These are phyloP conservation scores for Styphnolobium japonicum DNA, from an alignment of 306 rosid species.

Conservation along the genomic window DNA sequence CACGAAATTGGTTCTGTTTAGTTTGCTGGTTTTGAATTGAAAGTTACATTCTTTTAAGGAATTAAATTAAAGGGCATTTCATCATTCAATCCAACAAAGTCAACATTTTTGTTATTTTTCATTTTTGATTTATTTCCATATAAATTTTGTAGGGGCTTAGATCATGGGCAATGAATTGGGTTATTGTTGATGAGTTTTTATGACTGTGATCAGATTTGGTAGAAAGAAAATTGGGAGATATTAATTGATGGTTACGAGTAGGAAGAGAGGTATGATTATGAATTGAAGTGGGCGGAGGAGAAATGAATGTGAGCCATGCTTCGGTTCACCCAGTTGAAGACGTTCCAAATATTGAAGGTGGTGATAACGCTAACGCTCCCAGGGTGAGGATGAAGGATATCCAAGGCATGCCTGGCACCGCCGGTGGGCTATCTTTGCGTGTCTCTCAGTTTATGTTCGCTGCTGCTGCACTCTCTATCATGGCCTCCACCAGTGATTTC, in stretches of 20 bases:
- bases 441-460: slow-evolving; percentile 63
- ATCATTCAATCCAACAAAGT: not conserved
- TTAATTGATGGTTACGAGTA: not conserved
- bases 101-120: not conserved
- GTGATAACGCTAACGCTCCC: slow-evolving; percentile 42
- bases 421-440: slow-evolving; percentile 69
- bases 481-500: slow-evolving; percentile 80
- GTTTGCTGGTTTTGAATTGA: slow-evolving; percentile 1
- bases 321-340: slow-evolving; percentile 85
- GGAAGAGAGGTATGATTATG: slow-evolving; percentile 42
- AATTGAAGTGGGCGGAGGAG: slow-evolving; percentile 45
- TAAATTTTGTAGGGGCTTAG: not conserved
- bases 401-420: slow-evolving; percentile 95
- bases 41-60: not conserved
- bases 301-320: slow-evolving; percentile 85
- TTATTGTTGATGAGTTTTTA: not conserved
- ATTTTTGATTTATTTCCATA: not conserved
- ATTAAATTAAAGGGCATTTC: not conserved
- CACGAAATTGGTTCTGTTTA: slow-evolving; percentile 2
- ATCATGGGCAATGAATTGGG: slow-evolving; percentile 2
- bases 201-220: slow-evolving; percentile 30
- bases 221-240: not conserved
- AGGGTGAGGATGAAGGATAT: slow-evolving; percentile 80
- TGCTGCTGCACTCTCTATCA: slow-evolving; percentile 67
- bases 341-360: slow-evolving; percentile 50